phyloP scores from a whole-genome alignment of 225 moss, liverwort and hornwort genomes.

The Sphagnum tenellum region DNA sequence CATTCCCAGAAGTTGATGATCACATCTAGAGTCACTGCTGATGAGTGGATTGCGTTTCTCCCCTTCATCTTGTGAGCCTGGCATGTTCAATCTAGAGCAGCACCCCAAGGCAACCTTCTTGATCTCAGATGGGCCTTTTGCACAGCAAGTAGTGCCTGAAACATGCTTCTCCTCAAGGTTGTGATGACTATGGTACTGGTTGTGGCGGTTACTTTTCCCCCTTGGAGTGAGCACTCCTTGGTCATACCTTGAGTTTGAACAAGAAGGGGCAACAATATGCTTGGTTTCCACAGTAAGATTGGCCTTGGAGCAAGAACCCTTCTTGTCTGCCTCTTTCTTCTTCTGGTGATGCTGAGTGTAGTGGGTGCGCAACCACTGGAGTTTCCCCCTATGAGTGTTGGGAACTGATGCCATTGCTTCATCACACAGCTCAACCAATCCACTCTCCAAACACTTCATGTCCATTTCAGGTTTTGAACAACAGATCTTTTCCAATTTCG shows the following conservation, averaged over 20 bases:
- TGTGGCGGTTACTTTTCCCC: neutral
- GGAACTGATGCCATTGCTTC: constrained; percentile 2
- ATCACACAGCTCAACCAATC: constrained; percentile 13
- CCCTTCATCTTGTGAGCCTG: neutral
- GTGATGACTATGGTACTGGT: neutral
- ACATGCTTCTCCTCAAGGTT: neutral
- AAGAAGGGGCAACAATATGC: constrained; percentile 5
- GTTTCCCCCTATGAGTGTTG: constrained; percentile 10
- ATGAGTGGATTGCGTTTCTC: neutral
- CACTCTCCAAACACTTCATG: constrained; percentile 13
- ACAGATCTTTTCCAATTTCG: constrained; percentile 9
- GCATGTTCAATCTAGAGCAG: constrained; percentile 4
- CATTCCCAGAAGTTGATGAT: neutral
- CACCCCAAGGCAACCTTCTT: constrained; percentile 5
- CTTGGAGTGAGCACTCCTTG: neutral
- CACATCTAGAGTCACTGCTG: neutral
- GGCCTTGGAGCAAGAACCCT: neutral
- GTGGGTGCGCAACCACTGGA: constrained; percentile 23
- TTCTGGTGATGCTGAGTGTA: constrained; percentile 13
- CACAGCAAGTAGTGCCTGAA: constrained; percentile 1
- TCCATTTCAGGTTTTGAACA: constrained; percentile 15
- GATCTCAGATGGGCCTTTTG: constrained; percentile 6
- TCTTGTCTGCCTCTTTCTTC: constrained; percentile 2
- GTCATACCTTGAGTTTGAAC: constrained; percentile 9
- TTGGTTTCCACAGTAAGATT: neutral